Base-by-base conservation (phyloP, 2,329 filamentous ascomycete species). In the Plectosphaerella cucumerina region DNA sequence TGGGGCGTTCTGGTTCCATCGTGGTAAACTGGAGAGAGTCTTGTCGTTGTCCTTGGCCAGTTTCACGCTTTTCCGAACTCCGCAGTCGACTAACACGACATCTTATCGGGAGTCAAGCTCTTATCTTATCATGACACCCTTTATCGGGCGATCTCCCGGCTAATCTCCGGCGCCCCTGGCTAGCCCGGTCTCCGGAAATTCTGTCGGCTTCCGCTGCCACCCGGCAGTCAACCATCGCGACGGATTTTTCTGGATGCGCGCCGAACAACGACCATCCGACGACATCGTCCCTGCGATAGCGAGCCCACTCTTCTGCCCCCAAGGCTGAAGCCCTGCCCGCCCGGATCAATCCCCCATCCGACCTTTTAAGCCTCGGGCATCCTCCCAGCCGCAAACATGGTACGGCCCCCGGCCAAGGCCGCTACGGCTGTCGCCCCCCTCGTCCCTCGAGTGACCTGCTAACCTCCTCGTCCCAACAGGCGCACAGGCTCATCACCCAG, bases 401-500 rank as follows among this genome's bases (percentile, higher is more conserved):
- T 56, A 42, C 54, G 54, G 50, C 35, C 20, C 41, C 34, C 8
- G 14, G 18, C 2, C 21, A 14, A 18, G 39, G 39, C 18, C 17
- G 10, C 33, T 34, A 17, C n/a, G n/a, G n/a, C 23, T n/a, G 18
- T 9, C 44, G 31, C 6, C 23, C 37, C 33, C 11, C 9, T 8
- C 26, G 21, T 14, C 11, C 4, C 23, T 8, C 20, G 20, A 10
- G 8, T 33, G 34, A 21, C 18, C 39, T n/a, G 42, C 50, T 56
- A 11, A 55, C 49, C 14, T 9, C 9, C 22, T 1, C 21, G 12
- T 4, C 18, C n/a, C n/a, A 15, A 5, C 9, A 57, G 55, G 55
- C 55, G 35, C 55, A 56, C 51, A 50, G 55, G 15, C 47, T 97
- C 72, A 86, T 99, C 76, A 90, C 90, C 56, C 90, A 95, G 75